These are phyloP conservation scores for Penicillium longicatenatum DNA, from an alignment of 495 filamentous ascomycete species.

Conservation along the genomic window DNA sequence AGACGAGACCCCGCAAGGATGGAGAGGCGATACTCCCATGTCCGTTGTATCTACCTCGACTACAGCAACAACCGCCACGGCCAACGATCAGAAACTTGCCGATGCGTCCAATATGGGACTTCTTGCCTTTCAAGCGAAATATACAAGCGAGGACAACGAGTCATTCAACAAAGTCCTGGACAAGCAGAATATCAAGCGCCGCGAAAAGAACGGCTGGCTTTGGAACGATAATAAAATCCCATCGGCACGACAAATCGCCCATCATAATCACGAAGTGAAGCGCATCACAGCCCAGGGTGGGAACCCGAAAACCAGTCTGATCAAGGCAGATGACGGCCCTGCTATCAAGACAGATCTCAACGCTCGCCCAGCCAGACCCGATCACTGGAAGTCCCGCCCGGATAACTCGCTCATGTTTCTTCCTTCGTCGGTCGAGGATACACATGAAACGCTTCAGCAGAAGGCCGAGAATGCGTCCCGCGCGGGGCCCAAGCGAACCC, in stretches of 20 bases:
- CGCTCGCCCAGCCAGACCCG: conserved; percentile 74
- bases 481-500: conserved; percentile 73
- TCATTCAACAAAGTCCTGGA: conserved; percentile 91
- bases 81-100: conserved; percentile 50
- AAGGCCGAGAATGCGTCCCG: conserved; percentile 67
- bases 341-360: conserved; percentile 62
- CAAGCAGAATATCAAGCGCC: conserved; percentile 81
- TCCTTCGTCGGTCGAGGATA: conserved; percentile 68
- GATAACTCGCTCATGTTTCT: conserved; percentile 89
- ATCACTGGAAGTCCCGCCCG: conserved; percentile 71
- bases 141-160: conserved; percentile 96
- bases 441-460: conserved; percentile 64
- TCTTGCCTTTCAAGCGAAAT: conserved; percentile 83
- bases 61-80: conserved; percentile 22
- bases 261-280: conserved; percentile 67
- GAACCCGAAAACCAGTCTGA: conserved; percentile 45
- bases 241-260: conserved; percentile 79
- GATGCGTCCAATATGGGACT: conserved; percentile 80
- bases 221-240: conserved; percentile 89
- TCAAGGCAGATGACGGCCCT: conserved; percentile 30
- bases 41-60: conserved; percentile 53
- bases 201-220: conserved; percentile 83
- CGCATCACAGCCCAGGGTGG: conserved; percentile 53
- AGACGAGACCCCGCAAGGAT: conserved; percentile 48
- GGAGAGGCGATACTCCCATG: conserved; percentile 67